phyloP scores from a whole-genome alignment of 768 basidiomycete species.

The Tylopilus felleus region DNA sequence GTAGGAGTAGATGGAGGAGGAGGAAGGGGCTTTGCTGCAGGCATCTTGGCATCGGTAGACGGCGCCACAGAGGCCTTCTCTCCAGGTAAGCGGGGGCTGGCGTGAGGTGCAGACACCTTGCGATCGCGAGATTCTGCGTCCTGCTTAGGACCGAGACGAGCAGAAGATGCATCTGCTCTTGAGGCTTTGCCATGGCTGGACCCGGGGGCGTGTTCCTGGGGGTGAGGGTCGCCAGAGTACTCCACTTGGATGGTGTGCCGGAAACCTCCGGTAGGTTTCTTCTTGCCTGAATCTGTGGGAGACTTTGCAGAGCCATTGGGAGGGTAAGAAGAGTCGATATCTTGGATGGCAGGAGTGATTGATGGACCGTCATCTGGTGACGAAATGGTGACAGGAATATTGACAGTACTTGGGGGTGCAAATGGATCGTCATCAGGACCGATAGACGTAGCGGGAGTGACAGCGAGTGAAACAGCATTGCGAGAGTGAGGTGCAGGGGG shows the following conservation, averaged over 20 bases:
- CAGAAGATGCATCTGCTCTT: constrained; percentile 12
- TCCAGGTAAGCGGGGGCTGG: neutral
- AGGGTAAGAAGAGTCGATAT: constrained; percentile 17
- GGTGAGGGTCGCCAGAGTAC: constrained; percentile 58
- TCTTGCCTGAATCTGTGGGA: constrained; percentile 43
- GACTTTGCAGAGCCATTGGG: constrained; percentile 30
- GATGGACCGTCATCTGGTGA: constrained; percentile 24
- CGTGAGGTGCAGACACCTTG: constrained; percentile 11
- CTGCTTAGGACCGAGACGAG: constrained; percentile 16
- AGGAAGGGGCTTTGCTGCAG: constrained; percentile 31
- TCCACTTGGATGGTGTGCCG: constrained; percentile 97
- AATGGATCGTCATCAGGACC: constrained; percentile 70
- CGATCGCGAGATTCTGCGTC: constrained; percentile 16
- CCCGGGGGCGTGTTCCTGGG: constrained; percentile 23
- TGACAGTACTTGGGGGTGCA: constrained; percentile 38
- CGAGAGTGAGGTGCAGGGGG: constrained; percentile 37
- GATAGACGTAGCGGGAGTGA: constrained; percentile 43
- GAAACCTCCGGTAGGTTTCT: constrained; percentile 46
- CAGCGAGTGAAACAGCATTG: constrained; percentile 38
- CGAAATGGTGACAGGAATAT: constrained; percentile 30
- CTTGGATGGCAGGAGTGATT: constrained; percentile 17
- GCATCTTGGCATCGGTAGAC: constrained; percentile 7
- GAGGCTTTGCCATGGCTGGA: constrained; percentile 22
- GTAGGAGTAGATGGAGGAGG: constrained; percentile 21
- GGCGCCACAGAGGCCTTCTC: constrained; percentile 20